Percentiles rank a stretch among this genome's conserved stretches.
Conservation (phyloP, 768 basidiomycete species). For the Lentinula sp. region DNA sequence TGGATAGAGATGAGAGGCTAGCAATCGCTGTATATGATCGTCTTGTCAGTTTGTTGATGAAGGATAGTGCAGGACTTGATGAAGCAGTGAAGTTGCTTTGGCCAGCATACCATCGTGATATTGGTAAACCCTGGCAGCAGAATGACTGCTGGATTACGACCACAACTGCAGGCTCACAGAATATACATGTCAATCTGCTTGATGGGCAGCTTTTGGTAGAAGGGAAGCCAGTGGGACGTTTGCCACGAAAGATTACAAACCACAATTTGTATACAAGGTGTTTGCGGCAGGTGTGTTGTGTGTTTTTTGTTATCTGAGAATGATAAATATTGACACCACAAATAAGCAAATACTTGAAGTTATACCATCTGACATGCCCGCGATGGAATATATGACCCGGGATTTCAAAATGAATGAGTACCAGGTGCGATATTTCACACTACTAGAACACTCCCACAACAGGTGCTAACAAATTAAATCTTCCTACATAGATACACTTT, state of each 20-base stretch:
- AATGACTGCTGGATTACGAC: slow-evolving; percentile 23
- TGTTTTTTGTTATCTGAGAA: not conserved
- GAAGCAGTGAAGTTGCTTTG: slow-evolving; percentile 9
- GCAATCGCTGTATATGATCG: slow-evolving; percentile 17
- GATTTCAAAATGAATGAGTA: slow-evolving; percentile 10
- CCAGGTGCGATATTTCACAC: slow-evolving; percentile 15
- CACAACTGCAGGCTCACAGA: slow-evolving; percentile 18
- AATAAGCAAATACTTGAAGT: slow-evolving; percentile 21
- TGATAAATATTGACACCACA: not conserved
- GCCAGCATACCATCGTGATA: slow-evolving; percentile 8
- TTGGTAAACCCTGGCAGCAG: slow-evolving; percentile 17
- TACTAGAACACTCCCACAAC: no score
- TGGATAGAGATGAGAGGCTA: slow-evolving; percentile 21
- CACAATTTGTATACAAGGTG: slow-evolving; percentile 28
- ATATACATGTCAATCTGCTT: slow-evolving; percentile 35
- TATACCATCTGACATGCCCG: slow-evolving; percentile 24
- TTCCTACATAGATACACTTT: slow-evolving; percentile 27
- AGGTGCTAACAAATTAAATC: no score
- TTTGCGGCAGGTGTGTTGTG: slow-evolving; percentile 27
- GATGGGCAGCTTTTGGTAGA: slow-evolving; percentile 33
- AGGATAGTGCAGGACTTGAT: not conserved
- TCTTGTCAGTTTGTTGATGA: not conserved
- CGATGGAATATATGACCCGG: slow-evolving; percentile 21
- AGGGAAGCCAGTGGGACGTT: slow-evolving; percentile 31
- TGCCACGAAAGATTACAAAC: slow-evolving; percentile 24